These are phyloP conservation scores for Aspergillus pseudoviridinutans DNA, from an alignment of 2,329 filamentous ascomycete genomes.

Conservation along the genomic window DNA sequence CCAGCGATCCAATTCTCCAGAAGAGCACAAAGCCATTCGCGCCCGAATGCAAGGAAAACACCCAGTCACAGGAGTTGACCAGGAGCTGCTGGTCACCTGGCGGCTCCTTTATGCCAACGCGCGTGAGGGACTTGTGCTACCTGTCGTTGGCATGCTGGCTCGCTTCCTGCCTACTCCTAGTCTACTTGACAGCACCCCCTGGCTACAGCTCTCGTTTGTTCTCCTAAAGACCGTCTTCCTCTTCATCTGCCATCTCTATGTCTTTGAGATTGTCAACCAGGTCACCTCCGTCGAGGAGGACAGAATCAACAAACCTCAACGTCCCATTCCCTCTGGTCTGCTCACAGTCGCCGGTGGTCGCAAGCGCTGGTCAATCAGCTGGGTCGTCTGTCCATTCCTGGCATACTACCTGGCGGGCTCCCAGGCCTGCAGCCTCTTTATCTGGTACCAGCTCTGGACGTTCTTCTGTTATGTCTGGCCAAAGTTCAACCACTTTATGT, in stretches of 20 bases:
- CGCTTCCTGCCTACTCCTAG: constrained; percentile 1
- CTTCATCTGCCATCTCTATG: constrained; percentile 5
- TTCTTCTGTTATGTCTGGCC: constrained; percentile 9
- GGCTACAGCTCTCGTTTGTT: background rate
- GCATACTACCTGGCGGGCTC: background rate
- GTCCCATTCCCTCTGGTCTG: constrained; percentile 1
- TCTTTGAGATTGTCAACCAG: constrained; percentile 7
- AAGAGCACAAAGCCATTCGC: background rate
- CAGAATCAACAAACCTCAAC: constrained; percentile 1
- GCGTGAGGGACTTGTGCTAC: constrained; percentile 1
- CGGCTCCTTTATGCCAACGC: constrained; percentile 1
- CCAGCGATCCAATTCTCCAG: background rate
- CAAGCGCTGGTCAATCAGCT: constrained; percentile 3
- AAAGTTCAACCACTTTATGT: constrained; percentile 3
- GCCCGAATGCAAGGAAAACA: background rate
- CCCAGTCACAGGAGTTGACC: background rate
- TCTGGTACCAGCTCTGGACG: constrained; percentile 1
- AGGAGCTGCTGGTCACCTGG: constrained; percentile 2
- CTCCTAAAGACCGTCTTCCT: background rate
- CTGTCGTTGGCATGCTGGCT: constrained; percentile 2
- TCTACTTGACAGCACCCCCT: background rate
- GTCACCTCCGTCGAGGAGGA: constrained; percentile 1
- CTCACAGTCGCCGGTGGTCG: background rate
- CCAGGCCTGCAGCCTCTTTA: background rate
- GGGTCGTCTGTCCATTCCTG: background rate